A percentile compares a stretch with the other conserved stretches of the same genome.
Evolutionary conservation across 257 asterid species (phyloP).

Genomic region (Solanum phureja): DNA sequence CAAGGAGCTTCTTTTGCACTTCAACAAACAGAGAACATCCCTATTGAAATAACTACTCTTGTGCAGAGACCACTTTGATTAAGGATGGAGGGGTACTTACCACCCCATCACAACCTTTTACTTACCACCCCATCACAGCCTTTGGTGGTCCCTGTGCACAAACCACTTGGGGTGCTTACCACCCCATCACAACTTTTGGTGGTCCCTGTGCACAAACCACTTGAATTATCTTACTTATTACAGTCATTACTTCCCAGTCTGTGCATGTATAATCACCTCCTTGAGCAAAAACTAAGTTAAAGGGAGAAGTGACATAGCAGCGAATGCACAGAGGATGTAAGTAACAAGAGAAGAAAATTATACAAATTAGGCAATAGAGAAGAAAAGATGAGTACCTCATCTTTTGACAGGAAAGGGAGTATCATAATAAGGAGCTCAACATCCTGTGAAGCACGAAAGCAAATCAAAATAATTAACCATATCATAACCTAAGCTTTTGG

Average conservation of each 20-base stretch:
- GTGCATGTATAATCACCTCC: background rate
- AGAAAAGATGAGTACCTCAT: conserved; percentile 51
- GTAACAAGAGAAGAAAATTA: background rate
- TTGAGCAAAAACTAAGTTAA: background rate
- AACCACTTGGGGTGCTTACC: background rate
- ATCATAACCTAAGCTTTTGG: background rate
- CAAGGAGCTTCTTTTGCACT: background rate
- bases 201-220: background rate
- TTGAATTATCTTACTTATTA: background rate
- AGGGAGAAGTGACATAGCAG: background rate
- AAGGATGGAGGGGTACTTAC: background rate
- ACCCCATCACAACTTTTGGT: background rate
- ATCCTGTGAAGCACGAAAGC: conserved; percentile 47
- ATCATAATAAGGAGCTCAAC: conserved; percentile 68
- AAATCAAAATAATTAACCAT: background rate
- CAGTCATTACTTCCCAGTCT: background rate
- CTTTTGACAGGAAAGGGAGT: conserved; percentile 76
- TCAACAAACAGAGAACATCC: background rate
- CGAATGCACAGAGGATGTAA: background rate
- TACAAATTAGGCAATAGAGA: conserved; percentile 1
- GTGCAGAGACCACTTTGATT: background rate
- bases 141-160: background rate
- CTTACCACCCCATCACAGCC: background rate
- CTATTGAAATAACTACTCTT: background rate
- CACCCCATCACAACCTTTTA: background rate